Conservation (phyloP, 2,329 filamentous ascomycete genomes). For the Trichoderma brevicompactum region DNA sequence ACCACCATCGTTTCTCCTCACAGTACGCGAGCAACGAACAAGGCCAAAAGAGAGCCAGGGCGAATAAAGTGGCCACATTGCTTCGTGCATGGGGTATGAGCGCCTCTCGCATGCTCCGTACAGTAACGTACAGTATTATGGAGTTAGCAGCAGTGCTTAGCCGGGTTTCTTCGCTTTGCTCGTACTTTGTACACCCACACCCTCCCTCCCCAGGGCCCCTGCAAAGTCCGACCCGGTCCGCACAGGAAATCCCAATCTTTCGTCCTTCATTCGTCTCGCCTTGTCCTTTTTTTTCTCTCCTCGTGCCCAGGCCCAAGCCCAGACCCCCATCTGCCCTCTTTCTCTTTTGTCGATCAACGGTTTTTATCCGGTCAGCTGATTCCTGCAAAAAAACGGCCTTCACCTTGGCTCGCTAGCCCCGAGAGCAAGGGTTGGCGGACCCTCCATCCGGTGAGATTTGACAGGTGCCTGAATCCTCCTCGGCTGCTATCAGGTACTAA, state of each 20-base stretch:
- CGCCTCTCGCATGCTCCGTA: background rate
- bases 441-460: background rate
- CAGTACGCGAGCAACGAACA: constrained; percentile 10
- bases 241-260: background rate
- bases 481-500: background rate
- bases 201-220: background rate
- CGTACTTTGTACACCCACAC: constrained; percentile 5
- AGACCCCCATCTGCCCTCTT: background rate
- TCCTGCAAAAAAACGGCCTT: background rate
- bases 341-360: background rate
- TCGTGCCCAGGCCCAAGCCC: too few relatives aligned
- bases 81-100: background rate
- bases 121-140: background rate
- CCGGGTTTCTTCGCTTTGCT: background rate
- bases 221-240: background rate
- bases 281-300: background rate
- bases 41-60: too few relatives aligned
- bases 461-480: constrained; percentile 13
- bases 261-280: background rate
- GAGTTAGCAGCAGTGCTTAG: too few relatives aligned
- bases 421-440: background rate
- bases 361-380: constrained; percentile 19
- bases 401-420: background rate
- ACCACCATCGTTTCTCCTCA: constrained; percentile 12
- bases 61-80: constrained; percentile 10